Base-by-base conservation (phyloP, 192 early-diverging fungal species). In the Funneliformis geosporum region DNA sequence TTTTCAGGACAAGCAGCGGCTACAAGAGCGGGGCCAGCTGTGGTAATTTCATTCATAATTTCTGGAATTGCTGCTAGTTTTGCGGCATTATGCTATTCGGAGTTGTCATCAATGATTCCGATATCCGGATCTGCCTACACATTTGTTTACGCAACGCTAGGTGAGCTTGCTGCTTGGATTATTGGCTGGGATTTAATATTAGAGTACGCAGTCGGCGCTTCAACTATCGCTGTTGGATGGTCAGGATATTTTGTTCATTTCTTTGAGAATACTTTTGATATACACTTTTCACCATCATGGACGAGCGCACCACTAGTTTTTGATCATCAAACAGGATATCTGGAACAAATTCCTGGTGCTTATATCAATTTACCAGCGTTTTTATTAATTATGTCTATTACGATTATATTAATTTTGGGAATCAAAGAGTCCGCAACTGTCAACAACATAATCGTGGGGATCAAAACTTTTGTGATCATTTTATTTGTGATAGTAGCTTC, bases 111-210 rank as follows among this genome's bases (percentile, higher is more conserved):
- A 10, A 93, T 95, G 92, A 89, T 96, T 27, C 95, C 95, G 1
- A 89, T 95, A 18, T 90, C 95, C 9, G 95, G 96, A 8, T 95
- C 95, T 0, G 93, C 96, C 8, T 97, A 96, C 81, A 92, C 93
- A 0, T 97, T 92, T 69, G 89, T 92, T 2, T 97, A 96, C 73
- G 93, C 93, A 10, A 93, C 95, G 0, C 83, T 96, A 76, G 96
- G 96, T 16, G 96, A 97, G 85, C 80, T 96, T 27, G 77, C 95
- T 25, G 95, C 91, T 2, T 97, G 96, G 96, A 93, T 95, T 59
- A 93, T 96, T 78, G 95, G 94, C 16, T 97, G 96, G 96, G 93
- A 95, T 84, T 83, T 97, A 46, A 92, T 95, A 12, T 84, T 97
- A 39, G 96, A 97, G 84, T 97, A 95, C 81, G 85, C 95, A 82